phyloP scores from a whole-genome alignment of 805 yeast genomes.

The Saccharomycopsis lassenensis region DNA sequence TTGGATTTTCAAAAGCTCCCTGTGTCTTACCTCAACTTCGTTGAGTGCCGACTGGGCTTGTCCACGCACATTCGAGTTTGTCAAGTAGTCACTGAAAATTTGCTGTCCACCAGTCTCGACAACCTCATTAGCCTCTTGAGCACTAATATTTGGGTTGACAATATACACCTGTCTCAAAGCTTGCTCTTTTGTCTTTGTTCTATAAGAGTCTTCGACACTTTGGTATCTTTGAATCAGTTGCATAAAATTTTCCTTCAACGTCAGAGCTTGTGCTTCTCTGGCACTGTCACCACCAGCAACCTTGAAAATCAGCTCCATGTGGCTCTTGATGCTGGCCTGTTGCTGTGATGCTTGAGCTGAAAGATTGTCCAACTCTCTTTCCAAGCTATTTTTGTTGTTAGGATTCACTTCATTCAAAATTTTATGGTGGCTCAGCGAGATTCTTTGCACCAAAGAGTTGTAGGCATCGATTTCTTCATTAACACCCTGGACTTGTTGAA shows the following conservation, averaged over 20 bases:
- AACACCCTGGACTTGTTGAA: no score
- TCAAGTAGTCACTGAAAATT: slow-evolving; percentile 85
- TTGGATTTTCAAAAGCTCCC: slow-evolving; percentile 89
- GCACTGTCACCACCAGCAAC: slow-evolving; percentile 62
- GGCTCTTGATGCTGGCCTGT: slow-evolving; percentile 61
- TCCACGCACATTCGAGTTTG: slow-evolving; percentile 80
- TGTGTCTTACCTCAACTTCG: slow-evolving; percentile 93
- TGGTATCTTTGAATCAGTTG: slow-evolving; percentile 79
- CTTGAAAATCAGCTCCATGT: slow-evolving; percentile 69
- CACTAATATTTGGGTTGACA: slow-evolving; percentile 77
- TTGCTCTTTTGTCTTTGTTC: slow-evolving; percentile 73
- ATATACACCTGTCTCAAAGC: slow-evolving; percentile 90
- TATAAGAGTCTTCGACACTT: slow-evolving; percentile 74
- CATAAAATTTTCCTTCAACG: slow-evolving; percentile 74
- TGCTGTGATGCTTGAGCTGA: slow-evolving; percentile 70
- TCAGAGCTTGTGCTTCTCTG: slow-evolving; percentile 84
- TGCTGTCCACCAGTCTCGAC: slow-evolving; percentile 81
- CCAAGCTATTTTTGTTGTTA: slow-evolving; percentile 55
- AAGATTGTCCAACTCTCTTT: slow-evolving; percentile 66
- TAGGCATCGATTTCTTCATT: no score
- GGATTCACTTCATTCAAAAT: slow-evolving; percentile 64
- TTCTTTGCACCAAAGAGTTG: slow-evolving; percentile 54
- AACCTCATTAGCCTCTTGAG: slow-evolving; percentile 74
- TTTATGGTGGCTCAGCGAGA: slow-evolving; percentile 60
- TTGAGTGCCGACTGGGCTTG: slow-evolving; percentile 92